Conservation (phyloP, 768 basidiomycete species). For the Daedalea quercina region DNA sequence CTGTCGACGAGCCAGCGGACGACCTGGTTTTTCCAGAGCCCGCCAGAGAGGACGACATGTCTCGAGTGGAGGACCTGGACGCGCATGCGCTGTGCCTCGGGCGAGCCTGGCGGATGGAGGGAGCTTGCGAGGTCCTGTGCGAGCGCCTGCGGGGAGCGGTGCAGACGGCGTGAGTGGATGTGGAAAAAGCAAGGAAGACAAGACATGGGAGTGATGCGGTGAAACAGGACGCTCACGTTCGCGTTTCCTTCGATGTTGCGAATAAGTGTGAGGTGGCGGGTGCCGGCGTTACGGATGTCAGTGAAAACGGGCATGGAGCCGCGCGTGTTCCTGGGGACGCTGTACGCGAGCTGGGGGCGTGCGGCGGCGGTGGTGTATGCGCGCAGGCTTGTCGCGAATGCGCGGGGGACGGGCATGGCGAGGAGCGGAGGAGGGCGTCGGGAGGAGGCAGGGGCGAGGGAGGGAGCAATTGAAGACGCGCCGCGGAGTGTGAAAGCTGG, state of each 20-base stretch:
- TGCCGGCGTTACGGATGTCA: constrained; percentile 61
- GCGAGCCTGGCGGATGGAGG: constrained; percentile 42
- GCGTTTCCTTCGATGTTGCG: constrained; percentile 63
- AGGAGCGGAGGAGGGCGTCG: constrained; percentile 2
- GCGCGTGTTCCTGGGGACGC: constrained; percentile 57
- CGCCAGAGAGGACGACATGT: constrained; percentile 55
- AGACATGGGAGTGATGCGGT: constrained; percentile 1
- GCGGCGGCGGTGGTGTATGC: constrained; percentile 3
- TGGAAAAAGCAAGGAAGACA: too few relatives aligned
- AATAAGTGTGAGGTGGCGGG: constrained; percentile 50
- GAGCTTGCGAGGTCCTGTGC: constrained; percentile 47
- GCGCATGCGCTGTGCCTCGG: constrained; percentile 42
- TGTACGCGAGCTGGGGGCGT: constrained; percentile 33
- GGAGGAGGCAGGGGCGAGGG: background rate
- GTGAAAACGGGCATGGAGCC: constrained; percentile 73
- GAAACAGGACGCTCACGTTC: constrained; percentile 33
- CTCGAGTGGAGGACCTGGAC: constrained; percentile 40
- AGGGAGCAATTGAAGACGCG: background rate
- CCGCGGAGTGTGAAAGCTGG: background rate
- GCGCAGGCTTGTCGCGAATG: constrained; percentile 3
- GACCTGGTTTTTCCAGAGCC: constrained; percentile 56
- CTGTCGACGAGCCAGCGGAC: constrained; percentile 53
- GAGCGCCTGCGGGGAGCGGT: constrained; percentile 37
- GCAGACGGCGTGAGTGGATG: background rate
- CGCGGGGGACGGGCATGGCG: constrained; percentile 7